Evolutionary conservation across 73 alveolate species (phyloP).

Genomic region (Durusdinium trenchii): DNA sequence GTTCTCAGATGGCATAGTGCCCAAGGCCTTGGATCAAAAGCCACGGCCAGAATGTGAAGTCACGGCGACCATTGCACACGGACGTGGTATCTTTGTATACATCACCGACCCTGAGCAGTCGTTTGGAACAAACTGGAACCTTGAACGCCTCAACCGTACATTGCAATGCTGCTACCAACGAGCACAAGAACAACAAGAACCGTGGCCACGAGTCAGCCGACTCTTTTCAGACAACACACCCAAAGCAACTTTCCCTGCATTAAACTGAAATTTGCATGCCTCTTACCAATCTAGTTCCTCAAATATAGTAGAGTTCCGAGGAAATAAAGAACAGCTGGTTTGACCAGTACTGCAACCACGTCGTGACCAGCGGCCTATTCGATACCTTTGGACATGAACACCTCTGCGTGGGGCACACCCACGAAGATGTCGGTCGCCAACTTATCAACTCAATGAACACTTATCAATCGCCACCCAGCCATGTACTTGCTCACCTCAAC

Average conservation of each 20-base stretch:
- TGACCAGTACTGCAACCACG: background rate
- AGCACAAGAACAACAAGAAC: background rate
- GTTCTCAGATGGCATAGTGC: background rate
- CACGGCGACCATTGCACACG: conserved; percentile 20
- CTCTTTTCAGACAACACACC: conserved; percentile 35
- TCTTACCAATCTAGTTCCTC: too few species aligned
- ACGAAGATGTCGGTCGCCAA: conserved; percentile 4
- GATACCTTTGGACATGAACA: background rate
- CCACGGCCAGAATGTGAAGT: conserved; percentile 35
- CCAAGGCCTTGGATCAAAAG: conserved; percentile 26
- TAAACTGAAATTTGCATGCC: too few species aligned
- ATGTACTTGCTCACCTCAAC: background rate
- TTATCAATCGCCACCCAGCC: background rate
- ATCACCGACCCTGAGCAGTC: conserved; percentile 1
- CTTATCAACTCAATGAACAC: background rate
- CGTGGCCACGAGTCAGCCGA: conserved; percentile 1
- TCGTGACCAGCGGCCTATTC: background rate
- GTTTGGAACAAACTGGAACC: conserved; percentile 19
- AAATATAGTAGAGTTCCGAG: too few species aligned
- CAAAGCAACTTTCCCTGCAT: too few species aligned
- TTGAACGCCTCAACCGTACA: conserved; percentile 2
- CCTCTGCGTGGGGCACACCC: conserved; percentile 29
- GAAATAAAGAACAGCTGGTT: background rate
- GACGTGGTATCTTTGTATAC: background rate
- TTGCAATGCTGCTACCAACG: background rate